Base-by-base conservation (phyloP, 2,329 filamentous ascomycete species). In the Colletotrichum liaoningense region DNA sequence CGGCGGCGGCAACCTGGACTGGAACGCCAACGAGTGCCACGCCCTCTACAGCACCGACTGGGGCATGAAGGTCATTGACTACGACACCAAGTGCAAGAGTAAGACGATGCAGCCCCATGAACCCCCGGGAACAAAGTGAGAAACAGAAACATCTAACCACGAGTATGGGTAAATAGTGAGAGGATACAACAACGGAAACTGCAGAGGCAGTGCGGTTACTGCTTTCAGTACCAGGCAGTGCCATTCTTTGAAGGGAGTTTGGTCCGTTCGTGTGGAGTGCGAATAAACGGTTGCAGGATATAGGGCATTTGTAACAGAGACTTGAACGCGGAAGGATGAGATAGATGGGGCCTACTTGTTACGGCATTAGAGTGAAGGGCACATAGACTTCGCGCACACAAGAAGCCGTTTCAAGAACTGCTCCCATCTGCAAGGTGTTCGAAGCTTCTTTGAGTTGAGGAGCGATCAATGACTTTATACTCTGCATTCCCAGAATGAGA, bases 61-160 rank as follows among this genome's bases (percentile, higher is more conserved):
- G 4, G 63, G 63, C 1, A 65, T 65, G 63, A 56, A 24, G 49
- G 22, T 65, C 6, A 55, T 65, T 12, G 63, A 65, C 19, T 35
- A 65, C 12, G 55, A 54, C n/a, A 28, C 63, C 8, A 35, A 38
- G 4, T 65, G 63, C 24, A 65, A 65, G 63, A 56, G 63, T 65
- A 19, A 65, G 49, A 30, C 5, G 2, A 19, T 4, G 2, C 9
- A 33, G 30, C 30, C 8, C 8, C 30, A 1, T 33, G 30, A 33
- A 33, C 30, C 9, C 30, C 9, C 30, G 9, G 9, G 8, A 33
- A 33, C 30, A 33, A 33, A 33, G 8, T 33, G 30, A 33, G 30
- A 33, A 33, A 11, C 30, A 33, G 30, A 33, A 33, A 33, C 3
- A 33, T 33, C 30, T 33, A 1, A 33, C 30, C 30, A 33, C 30